Base-by-base conservation (phyloP, 2,329 filamentous ascomycete genomes). In the Colletotrichum paranaense region DNA sequence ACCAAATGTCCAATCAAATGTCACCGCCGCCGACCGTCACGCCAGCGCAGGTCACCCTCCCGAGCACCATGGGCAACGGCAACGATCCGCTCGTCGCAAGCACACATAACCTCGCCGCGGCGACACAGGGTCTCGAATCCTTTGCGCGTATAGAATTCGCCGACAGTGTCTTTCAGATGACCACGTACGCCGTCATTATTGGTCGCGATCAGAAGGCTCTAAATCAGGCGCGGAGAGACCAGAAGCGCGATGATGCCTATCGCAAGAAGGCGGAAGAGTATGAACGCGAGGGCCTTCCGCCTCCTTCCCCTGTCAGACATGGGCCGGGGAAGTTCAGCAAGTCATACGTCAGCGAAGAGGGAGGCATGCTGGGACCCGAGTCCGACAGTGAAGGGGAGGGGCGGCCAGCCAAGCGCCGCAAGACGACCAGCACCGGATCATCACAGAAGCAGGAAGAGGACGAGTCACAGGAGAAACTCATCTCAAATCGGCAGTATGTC, bases 131-230 rank as follows among this genome's bases (percentile, higher is more conserved):
- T 60, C 81, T 91, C 16, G 87, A 90, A 77, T 90, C 88, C 3
- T 91, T 90, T 79, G 89, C 89, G 56, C 85, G 86, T 65, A 85
- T 95, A 74, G 89, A 92, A 77, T 95, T 95, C 79, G 88, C 89
- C 76, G 93, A 95, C 84, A 92, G 93, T 79, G 89, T 91, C 68
- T 95, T 94, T 80, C 93, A 94, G 82, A 93, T 95, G 91, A 94
- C 91, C 64, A 94, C 92, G 1, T 92, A 92, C 77, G 88, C 90
- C 65, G 88, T 95, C 76, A 89, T 93, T 69, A 90, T 95, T 32
- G 93, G 93, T 67, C 91, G 93, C 74, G 93, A 95, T 81, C 87
- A 91, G 77, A 83, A 86, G 65, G 91, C 91, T 11, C 82, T 90
- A 75, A 83, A 87, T 67, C 86, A 89, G 76, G 90, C 89, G 26